Evolutionary conservation across 306 rosid species (phyloP), one percentile per base, ranked within the genome.

Genomic region (Arachis stenosperma): DNA sequence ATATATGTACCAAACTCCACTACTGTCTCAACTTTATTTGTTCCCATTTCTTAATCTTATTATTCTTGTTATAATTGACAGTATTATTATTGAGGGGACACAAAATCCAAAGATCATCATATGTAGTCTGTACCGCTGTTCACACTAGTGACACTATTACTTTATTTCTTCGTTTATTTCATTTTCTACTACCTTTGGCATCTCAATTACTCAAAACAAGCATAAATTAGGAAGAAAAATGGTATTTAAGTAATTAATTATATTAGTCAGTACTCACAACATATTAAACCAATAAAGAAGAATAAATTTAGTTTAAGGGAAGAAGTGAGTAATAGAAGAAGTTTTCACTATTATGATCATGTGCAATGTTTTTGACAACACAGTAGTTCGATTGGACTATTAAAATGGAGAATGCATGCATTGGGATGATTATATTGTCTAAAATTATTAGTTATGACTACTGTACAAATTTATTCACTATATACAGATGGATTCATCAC

Each of bases 1-100:
- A 87, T 42, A 5, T 87, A 87, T 33, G 37, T 87, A 82, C 80
- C 22, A 58, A 71, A 59, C 61, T 67, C 85, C 85, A 84, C 86
- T 74, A 84, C 86, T 74, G 55, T 48, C 73, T 10, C 57, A 44
- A 68, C 79, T 79, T 62, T 66, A 43, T 79, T 79, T 70, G 86
- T 79, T 84, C 81, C 84, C 63, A 74, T 81, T 74, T 79, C 83
- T 82, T 81, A 79, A 79, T 84, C 88, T 71, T 67, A 76, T 73
- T 69, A 79, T 81, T 78, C 44, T 46, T 75, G 79, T 65, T 65
- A 83, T 86, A 81, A 78, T 79, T 84, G 83, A 76, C 62, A 74
- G 44, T 44, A 81, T 76, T 71, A 52, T 55, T 53, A 52, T 55
- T 53, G 83, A 74, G 48, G 79, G 77, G 90, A 81, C 84, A 76